phyloP scores from a whole-genome alignment of 208 protist species.

The Wallacemonas sp. region DNA sequence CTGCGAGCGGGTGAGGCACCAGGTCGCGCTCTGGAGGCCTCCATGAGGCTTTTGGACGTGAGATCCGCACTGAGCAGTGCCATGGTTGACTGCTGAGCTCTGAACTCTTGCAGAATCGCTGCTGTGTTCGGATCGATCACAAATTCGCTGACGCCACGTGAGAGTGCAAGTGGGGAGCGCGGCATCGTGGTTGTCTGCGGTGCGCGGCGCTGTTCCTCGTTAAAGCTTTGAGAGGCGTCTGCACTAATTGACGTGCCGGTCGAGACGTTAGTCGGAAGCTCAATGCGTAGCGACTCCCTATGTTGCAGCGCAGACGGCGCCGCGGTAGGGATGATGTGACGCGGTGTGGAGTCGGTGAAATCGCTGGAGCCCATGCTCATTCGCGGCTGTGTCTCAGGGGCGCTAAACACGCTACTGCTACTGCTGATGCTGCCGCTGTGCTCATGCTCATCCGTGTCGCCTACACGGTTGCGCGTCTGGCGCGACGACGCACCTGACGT shows the following conservation, averaged over 20 bases:
- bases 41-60: neutral
- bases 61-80: conserved; percentile 23
- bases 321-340: neutral
- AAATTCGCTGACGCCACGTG: neutral
- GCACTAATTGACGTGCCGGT: conserved; percentile 10
- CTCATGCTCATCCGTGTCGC: too few species aligned
- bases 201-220: neutral
- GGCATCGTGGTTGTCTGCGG: conserved; percentile 14
- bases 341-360: neutral
- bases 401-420: neutral
- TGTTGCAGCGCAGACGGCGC: neutral
- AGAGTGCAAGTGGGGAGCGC: neutral
- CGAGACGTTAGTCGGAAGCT: conserved; percentile 11
- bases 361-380: neutral
- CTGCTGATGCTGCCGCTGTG: too few species aligned
- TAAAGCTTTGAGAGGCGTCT: neutral
- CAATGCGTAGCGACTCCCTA: conserved; percentile 12
- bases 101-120: conserved; percentile 10
- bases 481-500: too few species aligned
- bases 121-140: conserved; percentile 7
- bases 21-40: neutral
- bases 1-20: neutral
- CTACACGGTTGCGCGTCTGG: too few species aligned
- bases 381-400: neutral
- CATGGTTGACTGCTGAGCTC: conserved; percentile 24